Evolutionary conservation across 176 grass and related monocot genomes (phyloP).

Genomic region (Canna indica): DNA sequence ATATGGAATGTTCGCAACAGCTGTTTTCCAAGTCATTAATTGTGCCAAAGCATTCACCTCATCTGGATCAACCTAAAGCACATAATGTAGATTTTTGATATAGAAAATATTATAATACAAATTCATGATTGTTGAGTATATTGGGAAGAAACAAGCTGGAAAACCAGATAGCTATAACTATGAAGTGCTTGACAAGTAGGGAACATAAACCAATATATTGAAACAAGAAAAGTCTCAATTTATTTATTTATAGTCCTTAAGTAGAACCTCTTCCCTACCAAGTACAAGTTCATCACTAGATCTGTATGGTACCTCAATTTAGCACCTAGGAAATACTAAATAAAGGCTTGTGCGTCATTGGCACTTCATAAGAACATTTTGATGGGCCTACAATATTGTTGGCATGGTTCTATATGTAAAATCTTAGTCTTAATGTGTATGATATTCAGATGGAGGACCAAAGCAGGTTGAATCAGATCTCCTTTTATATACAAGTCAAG

Average conservation of each 20-base stretch:
- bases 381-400: background rate
- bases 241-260: background rate
- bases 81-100: background rate
- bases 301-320: background rate
- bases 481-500: background rate
- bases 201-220: background rate
- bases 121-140: background rate
- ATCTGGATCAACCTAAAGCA: constrained; percentile 65
- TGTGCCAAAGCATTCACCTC: constrained; percentile 97
- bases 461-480: background rate
- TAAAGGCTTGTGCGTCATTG: too few species aligned
- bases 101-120: background rate
- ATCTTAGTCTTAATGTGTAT: background rate
- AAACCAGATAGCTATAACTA: background rate
- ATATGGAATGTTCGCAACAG: constrained; percentile 78
- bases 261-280: too few species aligned
- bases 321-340: background rate
- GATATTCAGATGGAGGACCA: too few species aligned
- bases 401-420: background rate
- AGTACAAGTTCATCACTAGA: too few species aligned
- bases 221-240: background rate
- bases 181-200: background rate
- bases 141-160: background rate
- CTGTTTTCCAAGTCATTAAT: constrained; percentile 99
- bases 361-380: background rate